Base-by-base conservation (phyloP, 140 eudicot species). In the Senecio squalidus region DNA sequence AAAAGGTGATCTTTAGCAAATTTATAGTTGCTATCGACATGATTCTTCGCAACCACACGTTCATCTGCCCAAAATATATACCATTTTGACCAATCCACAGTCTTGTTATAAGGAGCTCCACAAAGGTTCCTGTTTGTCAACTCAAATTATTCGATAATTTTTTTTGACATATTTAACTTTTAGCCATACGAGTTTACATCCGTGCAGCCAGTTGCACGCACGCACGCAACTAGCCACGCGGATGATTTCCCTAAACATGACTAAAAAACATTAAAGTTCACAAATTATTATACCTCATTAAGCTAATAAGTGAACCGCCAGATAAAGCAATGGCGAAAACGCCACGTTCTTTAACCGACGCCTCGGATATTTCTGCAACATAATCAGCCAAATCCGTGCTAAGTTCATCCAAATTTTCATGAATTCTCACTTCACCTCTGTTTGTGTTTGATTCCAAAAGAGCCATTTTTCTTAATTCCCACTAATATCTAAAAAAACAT, bases 51-150 rank as follows among this genome's bases (percentile, higher is more conserved):
- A 38, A 90, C 95, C 16, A 80, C 88, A 17, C 95, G 97, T 64
- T 90, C 97, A 50, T 90, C 97, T 2, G 64, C 95, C 95, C 95
- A 90, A 74, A 82, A 86, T 67, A 90, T 74, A 63, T 90, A 73
- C 97, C 97, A 90, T 72, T 80, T 74, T 17, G 87, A 82, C 97
- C 97, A 90, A 70, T 90, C 97, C 41, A 90, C 84, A 18, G 95
- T 86, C 76, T 85, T 83, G 59, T 43, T 80, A 69, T 86, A 86
- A 30, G 97, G 97, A 39, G 90, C 85, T 48, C 82, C 94, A 76
- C 85, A 80, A 9, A 90, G 80, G 68, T 86, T 81, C 77, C 97
- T 90, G 84, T 56, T 67, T 71, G n/a, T 41, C 41, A 62, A 18
- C 43, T 71, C 69, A 70, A 25, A 55, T n/a, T 4, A 58, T 41